Evolutionary conservation across 768 basidiomycete genomes (phyloP).

Genomic region (Lactarius hatsudake): DNA sequence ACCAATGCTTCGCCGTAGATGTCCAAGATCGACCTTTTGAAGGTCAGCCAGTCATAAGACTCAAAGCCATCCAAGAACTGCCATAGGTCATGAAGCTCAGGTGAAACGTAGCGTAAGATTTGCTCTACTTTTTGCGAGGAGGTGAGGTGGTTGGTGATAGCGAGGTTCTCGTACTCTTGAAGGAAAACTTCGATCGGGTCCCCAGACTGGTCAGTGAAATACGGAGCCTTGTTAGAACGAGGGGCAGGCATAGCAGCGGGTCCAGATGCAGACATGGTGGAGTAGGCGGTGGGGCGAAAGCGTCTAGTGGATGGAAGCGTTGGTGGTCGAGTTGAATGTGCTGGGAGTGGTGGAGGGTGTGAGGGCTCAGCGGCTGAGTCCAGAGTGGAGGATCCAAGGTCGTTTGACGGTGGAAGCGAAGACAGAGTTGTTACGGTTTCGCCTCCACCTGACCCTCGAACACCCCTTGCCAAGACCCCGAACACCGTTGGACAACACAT

Average conservation of each 20-base stretch:
- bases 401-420: no score
- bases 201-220: not conserved
- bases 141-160: not conserved
- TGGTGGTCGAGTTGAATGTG: no score
- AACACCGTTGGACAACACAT: no score
- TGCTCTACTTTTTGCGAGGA: not conserved
- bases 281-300: no score
- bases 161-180: not conserved
- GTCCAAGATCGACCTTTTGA: not conserved
- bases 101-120: not conserved
- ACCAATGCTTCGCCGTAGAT: not conserved
- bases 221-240: not conserved
- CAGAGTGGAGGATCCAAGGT: no score
- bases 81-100: not conserved
- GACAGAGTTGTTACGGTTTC: no score
- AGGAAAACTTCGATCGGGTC: not conserved
- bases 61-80: not conserved
- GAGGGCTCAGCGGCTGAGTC: no score
- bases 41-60: not conserved
- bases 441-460: no score
- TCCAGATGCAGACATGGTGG: no score
- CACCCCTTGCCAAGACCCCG: no score
- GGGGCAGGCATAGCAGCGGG: not conserved
- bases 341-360: no score
- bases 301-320: no score